Percentiles rank a stretch among this genome's conserved stretches.
Conservation (phyloP, 805 yeast genomes). For the Starmerella tilneyi region DNA sequence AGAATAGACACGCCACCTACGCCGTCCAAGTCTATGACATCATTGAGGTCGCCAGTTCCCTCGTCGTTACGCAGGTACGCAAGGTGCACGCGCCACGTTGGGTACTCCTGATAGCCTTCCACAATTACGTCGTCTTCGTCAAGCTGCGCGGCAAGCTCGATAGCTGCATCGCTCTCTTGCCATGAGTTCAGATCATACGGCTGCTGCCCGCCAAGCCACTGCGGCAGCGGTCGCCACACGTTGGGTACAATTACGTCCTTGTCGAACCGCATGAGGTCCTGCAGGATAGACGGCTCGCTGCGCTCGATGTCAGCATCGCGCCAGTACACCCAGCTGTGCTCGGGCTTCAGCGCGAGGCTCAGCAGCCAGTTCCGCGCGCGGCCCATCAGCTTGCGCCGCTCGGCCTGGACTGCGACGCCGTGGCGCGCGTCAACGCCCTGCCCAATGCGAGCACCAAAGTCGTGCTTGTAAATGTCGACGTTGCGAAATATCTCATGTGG, state of each 20-base stretch:
- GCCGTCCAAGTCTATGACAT: slow-evolving; percentile 84
- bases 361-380: slow-evolving; percentile 91
- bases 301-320: slow-evolving; percentile 96
- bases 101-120: slow-evolving; percentile 96
- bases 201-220: slow-evolving; percentile 79
- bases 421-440: slow-evolving; percentile 90
- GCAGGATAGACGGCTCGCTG: slow-evolving; percentile 70
- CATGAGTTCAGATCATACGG: slow-evolving; percentile 94
- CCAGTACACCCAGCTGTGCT: slow-evolving; percentile 96
- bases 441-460: slow-evolving; percentile 86
- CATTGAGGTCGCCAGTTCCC: slow-evolving; percentile 73
- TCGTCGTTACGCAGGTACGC: slow-evolving; percentile 86
- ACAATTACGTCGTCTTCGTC: slow-evolving; percentile 93
- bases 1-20: slow-evolving; percentile 93
- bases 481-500: slow-evolving; percentile 53
- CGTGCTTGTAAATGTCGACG: slow-evolving; percentile 74
- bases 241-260: slow-evolving; percentile 91
- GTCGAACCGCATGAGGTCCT: slow-evolving; percentile 85
- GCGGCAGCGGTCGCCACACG: slow-evolving; percentile 95
- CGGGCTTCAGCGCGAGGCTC: slow-evolving; percentile 75
- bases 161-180: slow-evolving; percentile 76
- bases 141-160: slow-evolving; percentile 37
- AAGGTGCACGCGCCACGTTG: slow-evolving; percentile 94
- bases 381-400: slow-evolving; percentile 90
- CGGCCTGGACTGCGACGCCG: slow-evolving; percentile 93